Evolutionary conservation across 768 basidiomycete species (phyloP).

Genomic region (Termitomyces sp.): DNA sequence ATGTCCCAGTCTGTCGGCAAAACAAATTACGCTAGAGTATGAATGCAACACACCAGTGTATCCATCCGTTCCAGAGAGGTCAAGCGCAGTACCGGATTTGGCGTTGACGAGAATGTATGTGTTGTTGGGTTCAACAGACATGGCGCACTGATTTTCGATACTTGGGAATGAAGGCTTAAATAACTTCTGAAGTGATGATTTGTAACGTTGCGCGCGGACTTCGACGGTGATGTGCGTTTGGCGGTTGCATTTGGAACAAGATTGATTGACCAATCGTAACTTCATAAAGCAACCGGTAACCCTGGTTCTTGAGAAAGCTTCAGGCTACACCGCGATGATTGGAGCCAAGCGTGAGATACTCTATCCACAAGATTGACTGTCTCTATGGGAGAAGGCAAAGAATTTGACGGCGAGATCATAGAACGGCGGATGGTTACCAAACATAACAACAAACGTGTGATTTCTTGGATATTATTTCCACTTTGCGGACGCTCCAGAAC

Average conservation of each 20-base stretch:
- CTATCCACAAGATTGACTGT: neutral
- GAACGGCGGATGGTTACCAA: neutral
- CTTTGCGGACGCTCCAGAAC: too few species aligned
- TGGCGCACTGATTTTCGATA: conserved; percentile 1
- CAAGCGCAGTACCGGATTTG: conserved; percentile 36
- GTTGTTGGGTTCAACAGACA: conserved; percentile 12
- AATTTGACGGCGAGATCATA: neutral
- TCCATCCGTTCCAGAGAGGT: conserved; percentile 45
- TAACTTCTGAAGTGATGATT: neutral
- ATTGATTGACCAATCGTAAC: conserved; percentile 7
- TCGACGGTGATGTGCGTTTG: neutral
- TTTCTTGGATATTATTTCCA: neutral
- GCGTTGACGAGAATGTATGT: conserved; percentile 18
- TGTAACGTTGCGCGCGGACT: neutral
- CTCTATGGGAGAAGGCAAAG: neutral
- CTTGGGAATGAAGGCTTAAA: neutral
- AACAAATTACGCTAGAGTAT: neutral
- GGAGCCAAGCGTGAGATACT: neutral
- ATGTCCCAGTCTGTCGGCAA: neutral
- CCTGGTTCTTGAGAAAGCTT: neutral
- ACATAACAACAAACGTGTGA: neutral
- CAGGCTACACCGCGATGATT: neutral
- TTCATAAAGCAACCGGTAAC: neutral
- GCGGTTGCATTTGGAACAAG: neutral
- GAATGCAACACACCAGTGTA: conserved; percentile 21